Evolutionary conservation across 148 eudicot species (phyloP).

Genomic region (Chenopodium suecicum): DNA sequence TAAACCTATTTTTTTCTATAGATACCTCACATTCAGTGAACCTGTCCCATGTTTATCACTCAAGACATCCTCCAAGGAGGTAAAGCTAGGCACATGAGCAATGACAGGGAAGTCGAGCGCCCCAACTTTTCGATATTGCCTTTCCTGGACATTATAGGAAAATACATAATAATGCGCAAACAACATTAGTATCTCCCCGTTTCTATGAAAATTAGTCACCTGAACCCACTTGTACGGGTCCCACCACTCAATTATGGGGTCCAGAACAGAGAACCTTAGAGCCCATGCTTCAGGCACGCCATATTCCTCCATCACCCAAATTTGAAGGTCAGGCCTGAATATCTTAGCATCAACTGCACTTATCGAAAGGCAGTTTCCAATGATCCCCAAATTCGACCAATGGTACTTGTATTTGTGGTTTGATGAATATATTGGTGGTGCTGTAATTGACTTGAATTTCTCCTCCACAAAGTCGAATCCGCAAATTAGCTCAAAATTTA

Average conservation of each 20-base stretch:
- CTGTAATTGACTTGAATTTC: slow-evolving; percentile 21
- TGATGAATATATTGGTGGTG: slow-evolving; percentile 29
- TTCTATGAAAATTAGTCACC: slow-evolving; percentile 21
- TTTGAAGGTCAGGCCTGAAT: slow-evolving; percentile 29
- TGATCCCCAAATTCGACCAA: slow-evolving; percentile 38
- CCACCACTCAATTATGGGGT: slow-evolving; percentile 46
- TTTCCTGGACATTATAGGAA: slow-evolving; percentile 18
- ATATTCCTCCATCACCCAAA: slow-evolving; percentile 50
- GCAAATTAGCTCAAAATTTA: slow-evolving; percentile 22
- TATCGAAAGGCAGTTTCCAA: slow-evolving; percentile 32
- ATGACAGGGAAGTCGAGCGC: slow-evolving; percentile 22
- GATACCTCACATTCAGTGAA: slow-evolving; percentile 15
- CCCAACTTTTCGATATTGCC: slow-evolving; percentile 9
- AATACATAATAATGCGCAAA: slow-evolving; percentile 27
- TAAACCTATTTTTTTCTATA: neutral
- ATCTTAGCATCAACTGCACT: slow-evolving; percentile 35
- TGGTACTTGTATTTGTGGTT: slow-evolving; percentile 15
- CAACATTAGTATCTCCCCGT: slow-evolving; percentile 29
- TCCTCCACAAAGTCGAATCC: slow-evolving; percentile 41
- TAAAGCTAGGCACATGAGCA: slow-evolving; percentile 33
- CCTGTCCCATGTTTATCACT: slow-evolving; percentile 15
- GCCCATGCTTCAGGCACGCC: slow-evolving; percentile 41
- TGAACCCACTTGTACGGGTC: slow-evolving; percentile 41
- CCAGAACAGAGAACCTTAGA: slow-evolving; percentile 28
- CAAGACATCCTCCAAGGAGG: slow-evolving; percentile 30